Evolutionary conservation across 2,329 filamentous ascomycete species (phyloP).

Genomic region (Cordyceps fumosorosea): DNA sequence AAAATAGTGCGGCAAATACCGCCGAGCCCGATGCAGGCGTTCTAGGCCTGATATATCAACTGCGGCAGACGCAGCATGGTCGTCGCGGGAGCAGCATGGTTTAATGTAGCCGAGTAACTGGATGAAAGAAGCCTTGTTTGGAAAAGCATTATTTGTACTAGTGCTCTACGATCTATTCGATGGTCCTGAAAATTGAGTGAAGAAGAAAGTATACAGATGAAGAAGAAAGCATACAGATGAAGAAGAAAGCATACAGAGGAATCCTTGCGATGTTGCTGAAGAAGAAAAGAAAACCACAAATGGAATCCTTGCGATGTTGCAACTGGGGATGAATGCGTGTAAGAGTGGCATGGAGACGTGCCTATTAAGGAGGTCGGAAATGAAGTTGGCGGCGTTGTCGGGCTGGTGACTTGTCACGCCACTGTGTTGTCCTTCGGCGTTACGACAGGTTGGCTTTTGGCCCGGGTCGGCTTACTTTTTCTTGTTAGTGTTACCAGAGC

Average conservation of each 20-base stretch:
- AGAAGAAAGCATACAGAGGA: too few relatives aligned
- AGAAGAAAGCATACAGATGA: too few relatives aligned
- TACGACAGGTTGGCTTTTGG: neutral
- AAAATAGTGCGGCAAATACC: slow-evolving; percentile 41
- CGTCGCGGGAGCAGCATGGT: slow-evolving; percentile 37
- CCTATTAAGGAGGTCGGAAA: neutral
- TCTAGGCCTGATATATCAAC: slow-evolving; percentile 51
- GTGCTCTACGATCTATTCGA: neutral
- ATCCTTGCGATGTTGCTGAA: too few relatives aligned
- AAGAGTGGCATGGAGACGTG: neutral
- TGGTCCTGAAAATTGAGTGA: neutral
- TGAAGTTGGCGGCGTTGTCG: neutral
- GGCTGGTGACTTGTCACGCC: neutral
- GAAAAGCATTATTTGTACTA: neutral
- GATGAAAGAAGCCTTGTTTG: neutral
- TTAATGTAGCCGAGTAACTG: slow-evolving; percentile 4
- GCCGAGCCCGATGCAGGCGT: slow-evolving; percentile 48
- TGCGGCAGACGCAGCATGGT: slow-evolving; percentile 50
- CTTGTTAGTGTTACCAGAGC: neutral
- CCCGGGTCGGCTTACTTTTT: neutral
- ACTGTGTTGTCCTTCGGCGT: slow-evolving; percentile 1
- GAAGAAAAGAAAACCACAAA: neutral
- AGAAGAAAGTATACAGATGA: too few relatives aligned
- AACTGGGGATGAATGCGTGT: neutral
- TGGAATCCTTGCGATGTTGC: neutral